These are phyloP conservation scores for Tremella yokohamensis DNA, from an alignment of 768 basidiomycete species.

Conservation along the genomic window DNA sequence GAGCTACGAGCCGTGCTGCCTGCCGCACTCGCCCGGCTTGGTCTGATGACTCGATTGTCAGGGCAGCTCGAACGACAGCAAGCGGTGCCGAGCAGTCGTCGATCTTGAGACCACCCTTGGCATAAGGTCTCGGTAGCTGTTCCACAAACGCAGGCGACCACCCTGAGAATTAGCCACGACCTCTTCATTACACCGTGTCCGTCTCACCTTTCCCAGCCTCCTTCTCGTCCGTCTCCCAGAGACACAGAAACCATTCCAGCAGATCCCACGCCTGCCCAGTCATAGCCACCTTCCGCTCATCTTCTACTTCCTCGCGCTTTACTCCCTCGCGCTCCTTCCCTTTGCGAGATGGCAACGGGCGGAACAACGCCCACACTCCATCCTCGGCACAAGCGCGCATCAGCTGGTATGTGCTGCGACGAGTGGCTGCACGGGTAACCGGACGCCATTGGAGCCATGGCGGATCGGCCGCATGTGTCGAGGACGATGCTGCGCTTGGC, in stretches of 20 bases:
- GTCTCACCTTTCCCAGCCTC: background rate
- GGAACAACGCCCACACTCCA: background rate
- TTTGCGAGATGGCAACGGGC: background rate
- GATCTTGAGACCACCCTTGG: background rate
- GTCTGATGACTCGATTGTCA: background rate
- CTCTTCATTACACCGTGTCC: background rate
- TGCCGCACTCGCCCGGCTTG: background rate
- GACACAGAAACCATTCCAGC: conserved; percentile 3
- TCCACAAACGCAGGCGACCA: background rate
- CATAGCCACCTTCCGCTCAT: background rate
- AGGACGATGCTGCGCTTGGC: background rate
- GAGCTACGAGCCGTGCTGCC: background rate
- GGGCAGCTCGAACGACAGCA: background rate
- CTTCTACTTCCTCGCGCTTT: background rate
- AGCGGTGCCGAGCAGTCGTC: background rate
- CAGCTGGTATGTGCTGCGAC: background rate
- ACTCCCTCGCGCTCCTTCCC: background rate
- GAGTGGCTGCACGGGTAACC: background rate
- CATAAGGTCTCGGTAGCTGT: background rate
- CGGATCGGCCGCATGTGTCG: background rate
- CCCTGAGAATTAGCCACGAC: background rate
- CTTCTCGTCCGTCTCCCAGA: conserved; percentile 1
- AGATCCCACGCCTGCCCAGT: background rate
- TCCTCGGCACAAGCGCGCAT: background rate
- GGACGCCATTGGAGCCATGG: background rate